Percentiles rank a stretch among this genome's conserved stretches.
Evolutionary conservation across 352 stramenopile genomes (phyloP).

Genomic region (Thalassiosira livingstoniorum): DNA sequence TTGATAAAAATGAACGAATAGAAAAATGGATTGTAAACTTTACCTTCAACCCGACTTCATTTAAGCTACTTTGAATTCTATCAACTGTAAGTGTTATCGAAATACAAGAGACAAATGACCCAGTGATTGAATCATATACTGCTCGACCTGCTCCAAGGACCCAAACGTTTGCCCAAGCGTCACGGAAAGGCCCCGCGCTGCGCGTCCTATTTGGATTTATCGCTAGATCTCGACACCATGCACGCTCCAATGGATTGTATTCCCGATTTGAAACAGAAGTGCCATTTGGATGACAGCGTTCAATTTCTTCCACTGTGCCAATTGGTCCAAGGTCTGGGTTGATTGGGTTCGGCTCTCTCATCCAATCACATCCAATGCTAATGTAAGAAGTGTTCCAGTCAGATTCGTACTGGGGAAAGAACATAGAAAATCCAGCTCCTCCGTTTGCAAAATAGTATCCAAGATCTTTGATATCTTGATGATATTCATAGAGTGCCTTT

Average conservation of each 20-base stretch:
- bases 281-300: constrained; percentile 54
- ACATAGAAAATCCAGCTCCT: constrained; percentile 52
- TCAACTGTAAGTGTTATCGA: constrained; percentile 52
- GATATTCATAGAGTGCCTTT: constrained; percentile 66
- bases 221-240: constrained; percentile 65
- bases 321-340: constrained; percentile 36
- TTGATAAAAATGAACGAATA: too few relatives aligned
- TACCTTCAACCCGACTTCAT: constrained; percentile 26
- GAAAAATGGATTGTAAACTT: too few relatives aligned
- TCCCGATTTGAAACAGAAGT: constrained; percentile 40
- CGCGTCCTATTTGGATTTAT: constrained; percentile 41
- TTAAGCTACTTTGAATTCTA: constrained; percentile 37
- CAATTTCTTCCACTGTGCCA: constrained; percentile 60
- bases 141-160: constrained; percentile 53
- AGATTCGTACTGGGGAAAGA: constrained; percentile 51
- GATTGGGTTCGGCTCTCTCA: constrained; percentile 56
- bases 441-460: constrained; percentile 66
- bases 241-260: constrained; percentile 75
- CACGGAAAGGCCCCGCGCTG: constrained; percentile 54
- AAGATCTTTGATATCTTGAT: constrained; percentile 41
- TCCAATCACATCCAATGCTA: constrained; percentile 70
- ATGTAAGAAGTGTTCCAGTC: constrained; percentile 35
- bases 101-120: constrained; percentile 59
- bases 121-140: constrained; percentile 62
- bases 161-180: constrained; percentile 32